Percentiles rank a stretch among this genome's conserved stretches.
Conservation (phyloP, 495 filamentous ascomycete species). For the Aspergillus heteromorphus region DNA sequence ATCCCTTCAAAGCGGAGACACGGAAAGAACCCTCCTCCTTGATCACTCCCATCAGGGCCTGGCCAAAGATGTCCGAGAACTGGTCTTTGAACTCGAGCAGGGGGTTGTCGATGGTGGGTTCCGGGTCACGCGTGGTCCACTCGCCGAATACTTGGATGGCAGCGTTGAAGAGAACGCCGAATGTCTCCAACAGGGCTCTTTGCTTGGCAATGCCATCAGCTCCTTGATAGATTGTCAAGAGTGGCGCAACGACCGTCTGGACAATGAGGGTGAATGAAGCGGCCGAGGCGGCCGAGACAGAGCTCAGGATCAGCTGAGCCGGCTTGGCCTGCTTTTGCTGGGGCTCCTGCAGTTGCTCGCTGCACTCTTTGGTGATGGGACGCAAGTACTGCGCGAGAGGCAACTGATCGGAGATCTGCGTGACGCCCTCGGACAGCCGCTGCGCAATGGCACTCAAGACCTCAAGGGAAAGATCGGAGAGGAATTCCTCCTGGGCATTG, state of each 20-base stretch:
- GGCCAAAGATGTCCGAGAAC: slow-evolving; percentile 54
- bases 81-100: slow-evolving; percentile 55
- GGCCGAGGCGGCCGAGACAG: slow-evolving; percentile 50
- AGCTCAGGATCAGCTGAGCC: slow-evolving; percentile 56
- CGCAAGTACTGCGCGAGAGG: slow-evolving; percentile 57
- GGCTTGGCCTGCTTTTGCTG: slow-evolving; percentile 72
- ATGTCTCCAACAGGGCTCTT: slow-evolving; percentile 59
- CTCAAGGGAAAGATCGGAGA: slow-evolving; percentile 56
- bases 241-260: slow-evolving; percentile 50
- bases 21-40: slow-evolving; percentile 65
- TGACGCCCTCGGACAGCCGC: slow-evolving; percentile 50
- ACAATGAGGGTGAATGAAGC: slow-evolving; percentile 51
- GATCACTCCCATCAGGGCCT: slow-evolving; percentile 55
- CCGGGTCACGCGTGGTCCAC: slow-evolving; percentile 43
- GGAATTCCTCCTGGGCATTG: slow-evolving; percentile 65
- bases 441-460: slow-evolving; percentile 51
- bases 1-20: slow-evolving; percentile 52
- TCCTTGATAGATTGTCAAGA: slow-evolving; percentile 60
- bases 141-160: slow-evolving; percentile 53
- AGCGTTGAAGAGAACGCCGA: slow-evolving; percentile 54
- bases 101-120: slow-evolving; percentile 41
- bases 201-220: slow-evolving; percentile 63
- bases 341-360: slow-evolving; percentile 67
- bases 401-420: slow-evolving; percentile 40
- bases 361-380: slow-evolving; percentile 64